phyloP scores from a whole-genome alignment of 177 flowering plant genomes.

The Vitis hybrid region DNA sequence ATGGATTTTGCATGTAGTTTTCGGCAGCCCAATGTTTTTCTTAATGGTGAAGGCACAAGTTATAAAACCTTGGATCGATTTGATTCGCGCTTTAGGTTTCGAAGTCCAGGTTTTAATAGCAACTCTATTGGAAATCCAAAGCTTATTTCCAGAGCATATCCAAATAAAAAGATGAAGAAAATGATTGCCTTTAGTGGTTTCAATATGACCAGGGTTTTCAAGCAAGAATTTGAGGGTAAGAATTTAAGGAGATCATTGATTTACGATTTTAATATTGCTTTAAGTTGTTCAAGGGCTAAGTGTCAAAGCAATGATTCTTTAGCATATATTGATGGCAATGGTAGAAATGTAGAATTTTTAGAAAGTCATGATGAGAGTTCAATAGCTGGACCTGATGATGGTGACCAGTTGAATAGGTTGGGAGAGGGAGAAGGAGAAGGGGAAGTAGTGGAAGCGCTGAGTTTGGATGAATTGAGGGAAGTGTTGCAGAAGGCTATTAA shows the following conservation, averaged over 20 bases:
- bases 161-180: conserved; percentile 19
- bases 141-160: conserved; percentile 7
- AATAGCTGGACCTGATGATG: conserved; percentile 14
- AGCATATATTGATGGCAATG: conserved; percentile 60
- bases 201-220: conserved; percentile 4
- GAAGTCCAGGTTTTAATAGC: conserved; percentile 20
- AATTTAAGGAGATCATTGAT: conserved; percentile 6
- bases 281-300: conserved; percentile 18
- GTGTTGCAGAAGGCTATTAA: conserved; percentile 63
- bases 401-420: conserved; percentile 20
- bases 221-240: conserved; percentile 12
- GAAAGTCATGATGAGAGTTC: conserved; percentile 29
- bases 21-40: conserved; percentile 29
- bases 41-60: conserved; percentile 24
- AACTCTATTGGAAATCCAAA: conserved; percentile 15
- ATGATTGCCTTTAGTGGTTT: conserved; percentile 8
- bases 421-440: conserved; percentile 26
- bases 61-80: conserved; percentile 15
- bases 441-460: conserved; percentile 31
- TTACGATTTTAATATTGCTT: conserved; percentile 15
- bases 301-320: conserved; percentile 75
- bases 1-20: conserved; percentile 55
- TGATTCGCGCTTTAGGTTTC: conserved; percentile 18
- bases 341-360: conserved; percentile 40
- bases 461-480: conserved; percentile 71